Evolutionary conservation across 108 stramenopile species (phyloP).

Genomic region (Discostella stelligeroides): DNA sequence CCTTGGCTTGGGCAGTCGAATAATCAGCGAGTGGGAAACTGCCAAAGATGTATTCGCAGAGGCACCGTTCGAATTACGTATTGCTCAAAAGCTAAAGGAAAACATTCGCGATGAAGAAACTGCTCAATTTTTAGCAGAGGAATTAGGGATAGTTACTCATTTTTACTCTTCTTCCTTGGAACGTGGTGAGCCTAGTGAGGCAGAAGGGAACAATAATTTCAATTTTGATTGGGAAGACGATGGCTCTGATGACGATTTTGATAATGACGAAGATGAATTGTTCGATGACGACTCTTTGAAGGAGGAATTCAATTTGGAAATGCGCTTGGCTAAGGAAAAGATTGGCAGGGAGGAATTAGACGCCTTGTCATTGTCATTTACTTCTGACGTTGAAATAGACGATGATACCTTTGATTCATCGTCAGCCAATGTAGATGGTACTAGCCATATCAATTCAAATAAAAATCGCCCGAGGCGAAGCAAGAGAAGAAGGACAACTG

Average conservation of each 20-base stretch:
- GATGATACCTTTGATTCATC: constrained; percentile 16
- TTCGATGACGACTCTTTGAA: constrained; percentile 45
- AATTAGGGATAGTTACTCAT: constrained; percentile 48
- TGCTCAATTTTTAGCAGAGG: constrained; percentile 41
- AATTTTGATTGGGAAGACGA: constrained; percentile 44
- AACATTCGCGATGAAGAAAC: constrained; percentile 64
- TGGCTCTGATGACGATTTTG: constrained; percentile 50
- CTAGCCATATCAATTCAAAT: neutral
- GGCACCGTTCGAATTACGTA: constrained; percentile 59
- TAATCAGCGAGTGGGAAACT: constrained; percentile 61
- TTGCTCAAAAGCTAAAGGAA: constrained; percentile 53
- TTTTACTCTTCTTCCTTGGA: neutral
- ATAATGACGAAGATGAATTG: constrained; percentile 31
- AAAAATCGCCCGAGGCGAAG: constrained; percentile 11
- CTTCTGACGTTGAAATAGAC: constrained; percentile 30
- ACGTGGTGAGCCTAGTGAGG: constrained; percentile 27
- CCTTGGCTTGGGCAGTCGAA: constrained; percentile 5
- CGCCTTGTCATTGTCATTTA: constrained; percentile 72
- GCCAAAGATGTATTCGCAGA: constrained; percentile 81
- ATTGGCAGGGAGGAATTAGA: constrained; percentile 75
- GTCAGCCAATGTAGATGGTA: neutral
- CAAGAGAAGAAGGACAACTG: constrained; percentile 7
- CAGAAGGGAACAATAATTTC: constrained; percentile 47
- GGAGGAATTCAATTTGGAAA: constrained; percentile 47
- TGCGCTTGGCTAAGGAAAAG: constrained; percentile 47